A percentile compares a stretch with the other conserved stretches of the same genome.
Conservation (phyloP, 1,139 yeast species). For the Protomyces inundatus region DNA sequence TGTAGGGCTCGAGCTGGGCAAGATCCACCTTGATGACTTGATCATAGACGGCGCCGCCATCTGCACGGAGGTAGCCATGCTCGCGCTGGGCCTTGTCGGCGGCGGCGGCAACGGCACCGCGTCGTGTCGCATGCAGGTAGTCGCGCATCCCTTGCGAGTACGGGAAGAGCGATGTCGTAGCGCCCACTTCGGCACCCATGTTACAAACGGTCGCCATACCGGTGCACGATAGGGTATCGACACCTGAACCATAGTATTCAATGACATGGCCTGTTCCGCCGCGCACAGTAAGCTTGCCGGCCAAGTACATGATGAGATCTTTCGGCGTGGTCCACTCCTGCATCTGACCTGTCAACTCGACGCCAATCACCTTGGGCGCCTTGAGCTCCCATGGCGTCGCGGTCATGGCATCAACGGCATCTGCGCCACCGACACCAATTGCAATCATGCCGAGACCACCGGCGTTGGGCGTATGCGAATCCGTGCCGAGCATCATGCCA, state of each 20-base stretch:
- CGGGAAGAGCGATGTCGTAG: conserved; percentile 95
- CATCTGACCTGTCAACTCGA: conserved; percentile 78
- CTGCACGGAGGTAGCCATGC: conserved; percentile 66
- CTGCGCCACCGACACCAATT: conserved; percentile 97
- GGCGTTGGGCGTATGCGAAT: conserved; percentile 95
- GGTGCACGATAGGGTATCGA: conserved; percentile 75
- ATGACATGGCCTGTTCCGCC: conserved; percentile 97
- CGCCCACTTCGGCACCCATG: conserved; percentile 99
- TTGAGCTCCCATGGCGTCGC: conserved; percentile 99
- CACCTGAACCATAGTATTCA: conserved; percentile 95
- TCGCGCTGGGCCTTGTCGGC: conserved; percentile 63
- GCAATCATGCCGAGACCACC: conserved; percentile 98
- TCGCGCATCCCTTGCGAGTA: conserved; percentile 81
- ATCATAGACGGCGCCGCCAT: conserved; percentile 77
- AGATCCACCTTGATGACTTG: conserved; percentile 74
- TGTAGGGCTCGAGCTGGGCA: conserved; percentile 72
- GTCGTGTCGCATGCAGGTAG: conserved; percentile 72
- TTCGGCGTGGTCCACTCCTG: conserved; percentile 94
- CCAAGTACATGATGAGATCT: conserved; percentile 85
- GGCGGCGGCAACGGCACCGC: conserved; percentile 73
- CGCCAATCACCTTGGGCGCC: conserved; percentile 91
- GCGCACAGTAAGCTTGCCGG: conserved; percentile 85
- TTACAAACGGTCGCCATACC: conserved; percentile 99
- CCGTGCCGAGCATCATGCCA: conserved; percentile 98
- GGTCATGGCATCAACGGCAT: conserved; percentile 94